Evolutionary conservation across 2,329 filamentous ascomycete species (phyloP).

Genomic region (Neonectria ditissima): DNA sequence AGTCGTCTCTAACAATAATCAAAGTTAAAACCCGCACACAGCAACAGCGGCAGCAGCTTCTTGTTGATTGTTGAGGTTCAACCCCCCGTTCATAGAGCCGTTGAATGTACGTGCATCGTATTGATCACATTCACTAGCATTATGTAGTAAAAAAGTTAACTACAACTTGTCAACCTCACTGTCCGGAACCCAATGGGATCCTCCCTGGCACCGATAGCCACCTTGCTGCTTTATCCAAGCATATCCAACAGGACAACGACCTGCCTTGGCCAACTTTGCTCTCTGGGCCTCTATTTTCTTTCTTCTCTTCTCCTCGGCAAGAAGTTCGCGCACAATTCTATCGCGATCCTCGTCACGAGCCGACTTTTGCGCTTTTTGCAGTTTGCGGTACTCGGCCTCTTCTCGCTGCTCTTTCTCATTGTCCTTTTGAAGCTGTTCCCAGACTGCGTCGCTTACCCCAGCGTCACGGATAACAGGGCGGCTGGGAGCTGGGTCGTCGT

Average conservation of each 20-base stretch:
- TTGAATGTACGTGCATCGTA: too few relatives aligned
- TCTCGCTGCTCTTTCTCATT: conserved; percentile 52
- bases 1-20: too few relatives aligned
- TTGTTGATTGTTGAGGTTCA: too few relatives aligned
- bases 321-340: conserved; percentile 26
- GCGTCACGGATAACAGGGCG: conserved; percentile 58
- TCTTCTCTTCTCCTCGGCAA: conserved; percentile 51
- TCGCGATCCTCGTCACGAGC: conserved; percentile 53
- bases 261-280: conserved; percentile 63
- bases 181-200: conserved; percentile 61
- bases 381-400: conserved; percentile 51
- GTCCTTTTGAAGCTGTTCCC: conserved; percentile 70
- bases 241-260: conserved; percentile 67
- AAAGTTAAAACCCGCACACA: too few relatives aligned
- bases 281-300: conserved; percentile 55
- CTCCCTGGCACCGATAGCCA: conserved; percentile 74
- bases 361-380: conserved; percentile 47
- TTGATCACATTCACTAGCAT: neutral
- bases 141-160: neutral
- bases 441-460: conserved; percentile 69
- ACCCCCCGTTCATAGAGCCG: too few relatives aligned
- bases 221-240: conserved; percentile 69
- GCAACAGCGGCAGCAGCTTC: too few relatives aligned
- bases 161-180: conserved; percentile 25
- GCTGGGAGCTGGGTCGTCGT: neutral